Percentiles rank a stretch among this genome's conserved stretches.
phyloP scores from a whole-genome alignment of 257 asterid genomes.

The Nicotiana attenuata region DNA sequence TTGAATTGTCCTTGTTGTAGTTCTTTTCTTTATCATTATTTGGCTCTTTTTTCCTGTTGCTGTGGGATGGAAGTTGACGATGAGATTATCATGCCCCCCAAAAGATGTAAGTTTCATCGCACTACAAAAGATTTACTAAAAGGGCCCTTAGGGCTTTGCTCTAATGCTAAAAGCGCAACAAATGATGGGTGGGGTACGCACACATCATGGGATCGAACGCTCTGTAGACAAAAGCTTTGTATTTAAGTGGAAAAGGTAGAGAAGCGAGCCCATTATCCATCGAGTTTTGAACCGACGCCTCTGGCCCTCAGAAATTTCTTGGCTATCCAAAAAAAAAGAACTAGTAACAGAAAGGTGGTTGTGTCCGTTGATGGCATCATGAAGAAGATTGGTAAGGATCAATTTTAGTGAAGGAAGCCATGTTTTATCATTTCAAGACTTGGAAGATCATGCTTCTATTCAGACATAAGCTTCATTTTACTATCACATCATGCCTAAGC shows the following conservation, averaged over 20 bases:
- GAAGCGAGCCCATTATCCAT: too few species aligned
- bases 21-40: not conserved
- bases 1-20: not conserved
- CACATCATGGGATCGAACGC: too few species aligned
- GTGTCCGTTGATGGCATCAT: not conserved
- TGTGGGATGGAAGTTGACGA: not conserved
- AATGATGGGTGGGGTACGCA: too few species aligned
- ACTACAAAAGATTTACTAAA: not conserved
- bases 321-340: too few species aligned
- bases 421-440: not conserved
- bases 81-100: not conserved
- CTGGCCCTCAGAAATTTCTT: too few species aligned
- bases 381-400: not conserved
- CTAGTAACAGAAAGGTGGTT: not conserved
- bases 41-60: not conserved
- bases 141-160: too few species aligned
- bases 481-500: not conserved
- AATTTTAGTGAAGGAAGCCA: not conserved
- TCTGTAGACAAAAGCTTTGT: too few species aligned
- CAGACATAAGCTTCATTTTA: not conserved
- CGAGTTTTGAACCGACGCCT: too few species aligned
- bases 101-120: not conserved
- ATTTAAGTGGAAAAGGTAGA: too few species aligned
- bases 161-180: too few species aligned
- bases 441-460: not conserved